Percentiles rank a stretch among this genome's conserved stretches.
Conservation (phyloP, 768 basidiomycete species). For the Naganishia antarctica region DNA sequence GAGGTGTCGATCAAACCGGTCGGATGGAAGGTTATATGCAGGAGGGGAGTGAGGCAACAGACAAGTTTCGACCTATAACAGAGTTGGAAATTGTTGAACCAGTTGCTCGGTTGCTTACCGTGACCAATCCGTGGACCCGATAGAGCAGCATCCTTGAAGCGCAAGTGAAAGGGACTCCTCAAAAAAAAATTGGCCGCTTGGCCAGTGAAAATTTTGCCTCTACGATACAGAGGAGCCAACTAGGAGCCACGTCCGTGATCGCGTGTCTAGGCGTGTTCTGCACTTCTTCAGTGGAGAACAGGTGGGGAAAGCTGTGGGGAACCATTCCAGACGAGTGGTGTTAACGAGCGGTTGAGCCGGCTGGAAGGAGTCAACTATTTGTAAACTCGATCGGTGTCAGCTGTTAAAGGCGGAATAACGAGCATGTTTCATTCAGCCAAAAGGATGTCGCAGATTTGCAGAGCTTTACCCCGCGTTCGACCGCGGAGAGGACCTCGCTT, state of each 20-base stretch:
- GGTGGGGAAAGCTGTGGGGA: too few species aligned
- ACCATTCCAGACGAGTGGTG: background rate
- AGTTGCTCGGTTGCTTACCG: constrained; percentile 14
- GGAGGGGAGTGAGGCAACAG: background rate
- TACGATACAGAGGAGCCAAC: background rate
- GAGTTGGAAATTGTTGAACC: background rate
- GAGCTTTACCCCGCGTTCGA: too few species aligned
- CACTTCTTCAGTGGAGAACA: too few species aligned
- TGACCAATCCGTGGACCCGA: too few species aligned
- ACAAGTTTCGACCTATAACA: constrained; percentile 9
- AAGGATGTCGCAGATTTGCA: too few species aligned
- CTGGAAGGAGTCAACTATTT: background rate
- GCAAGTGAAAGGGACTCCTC: background rate
- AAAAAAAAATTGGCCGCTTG: constrained; percentile 14
- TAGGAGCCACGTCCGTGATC: constrained; percentile 7
- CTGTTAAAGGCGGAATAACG: background rate
- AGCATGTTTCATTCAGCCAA: too few species aligned
- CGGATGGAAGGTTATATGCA: constrained; percentile 13
- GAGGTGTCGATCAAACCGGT: background rate
- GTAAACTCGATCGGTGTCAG: background rate
- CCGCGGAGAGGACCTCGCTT: too few species aligned
- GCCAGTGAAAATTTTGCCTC: background rate
- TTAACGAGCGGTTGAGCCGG: background rate
- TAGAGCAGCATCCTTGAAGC: constrained; percentile 1
- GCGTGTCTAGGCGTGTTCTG: too few species aligned